Evolutionary conservation across 768 basidiomycete genomes (phyloP), one percentile per base, ranked within the genome.

Genomic region (Amanita inopinata): DNA sequence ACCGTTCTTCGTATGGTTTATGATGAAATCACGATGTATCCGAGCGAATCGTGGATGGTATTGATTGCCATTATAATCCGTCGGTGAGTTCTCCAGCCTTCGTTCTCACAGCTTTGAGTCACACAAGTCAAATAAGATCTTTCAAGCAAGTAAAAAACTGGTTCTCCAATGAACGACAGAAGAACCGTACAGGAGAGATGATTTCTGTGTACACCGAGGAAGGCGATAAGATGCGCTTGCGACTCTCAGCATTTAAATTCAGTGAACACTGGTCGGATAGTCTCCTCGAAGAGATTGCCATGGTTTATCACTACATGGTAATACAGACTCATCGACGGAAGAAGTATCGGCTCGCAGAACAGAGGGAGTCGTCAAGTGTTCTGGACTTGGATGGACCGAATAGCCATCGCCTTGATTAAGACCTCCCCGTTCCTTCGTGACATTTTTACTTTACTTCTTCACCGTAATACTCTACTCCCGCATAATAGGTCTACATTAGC

Each of bases 121-220:
- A 44, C 36, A 47, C 37, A 25, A 38, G 20, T 31, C 17, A 28
- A 28, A 38, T 36, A 54, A 76, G 75, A 49, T 69, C 75, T 36
- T 74, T 73, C 52, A 71, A 70, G 51, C 76, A 78, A 56, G 69
- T 79, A 42, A 77, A 74, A 59, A 78, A 78, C 49, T 80, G 78
- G 77, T 80, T 80, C 46, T 76, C 75, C 3, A 80, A 80, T 56
- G 70, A 77, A 57, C 67, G 78, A 32, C 78, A 69, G 51, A 68
- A 69, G 47, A 61, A 62, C 35, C 61, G 59, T 45, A 51, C 46
- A 33, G 63, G 70, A 45, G 64, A 70, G 48, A 65, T 65, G 43
- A 58, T 67, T 23, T 60, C 55, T 48, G 56, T 54, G 18, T 57
- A 58, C 39, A 61, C 62, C 22, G 64, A 59, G 47, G 63, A 62